Evolutionary conservation across 2,329 filamentous ascomycete genomes (phyloP).

Genomic region (Sordariomycetes sp.): DNA sequence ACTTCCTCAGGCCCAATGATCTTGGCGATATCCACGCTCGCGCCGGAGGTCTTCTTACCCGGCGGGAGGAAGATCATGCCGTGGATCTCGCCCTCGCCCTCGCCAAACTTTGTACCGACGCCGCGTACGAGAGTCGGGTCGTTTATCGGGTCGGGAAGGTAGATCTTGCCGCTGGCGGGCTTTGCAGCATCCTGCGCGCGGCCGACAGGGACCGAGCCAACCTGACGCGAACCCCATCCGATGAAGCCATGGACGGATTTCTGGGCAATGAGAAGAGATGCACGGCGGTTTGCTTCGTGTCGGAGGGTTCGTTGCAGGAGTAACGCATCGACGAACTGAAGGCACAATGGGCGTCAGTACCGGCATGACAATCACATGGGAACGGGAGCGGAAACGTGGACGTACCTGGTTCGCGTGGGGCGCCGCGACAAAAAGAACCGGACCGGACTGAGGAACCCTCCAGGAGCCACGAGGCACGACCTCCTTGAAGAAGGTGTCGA

Average conservation of each 20-base stretch:
- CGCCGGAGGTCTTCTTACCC: constrained; percentile 64
- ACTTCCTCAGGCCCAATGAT: constrained; percentile 75
- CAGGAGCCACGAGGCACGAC: constrained; percentile 91
- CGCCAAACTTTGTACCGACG: constrained; percentile 73
- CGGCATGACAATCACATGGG: not conserved
- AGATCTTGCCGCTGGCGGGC: constrained; percentile 69
- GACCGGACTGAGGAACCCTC: constrained; percentile 83
- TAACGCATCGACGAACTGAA: constrained; percentile 86
- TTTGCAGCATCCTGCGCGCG: constrained; percentile 85
- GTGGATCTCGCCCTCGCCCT: constrained; percentile 59
- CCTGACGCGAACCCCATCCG: constrained; percentile 73
- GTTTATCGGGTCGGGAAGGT: constrained; percentile 78
- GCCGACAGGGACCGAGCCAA: constrained; percentile 87
- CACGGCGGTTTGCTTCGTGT: constrained; percentile 76
- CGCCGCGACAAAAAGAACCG: constrained; percentile 90
- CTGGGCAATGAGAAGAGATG: constrained; percentile 87
- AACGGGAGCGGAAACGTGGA: constrained; percentile 6
- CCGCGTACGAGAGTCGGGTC: constrained; percentile 75
- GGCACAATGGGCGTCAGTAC: not conserved
- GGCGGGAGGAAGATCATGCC: constrained; percentile 83
- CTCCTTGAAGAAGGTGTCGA: constrained; percentile 97
- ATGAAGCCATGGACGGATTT: constrained; percentile 95
- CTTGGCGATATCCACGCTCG: constrained; percentile 75
- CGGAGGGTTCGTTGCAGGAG: constrained; percentile 87
- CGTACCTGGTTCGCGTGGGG: constrained; percentile 90